Conservation (phyloP, 2,329 filamentous ascomycete genomes). For the Penicillium palitans region DNA sequence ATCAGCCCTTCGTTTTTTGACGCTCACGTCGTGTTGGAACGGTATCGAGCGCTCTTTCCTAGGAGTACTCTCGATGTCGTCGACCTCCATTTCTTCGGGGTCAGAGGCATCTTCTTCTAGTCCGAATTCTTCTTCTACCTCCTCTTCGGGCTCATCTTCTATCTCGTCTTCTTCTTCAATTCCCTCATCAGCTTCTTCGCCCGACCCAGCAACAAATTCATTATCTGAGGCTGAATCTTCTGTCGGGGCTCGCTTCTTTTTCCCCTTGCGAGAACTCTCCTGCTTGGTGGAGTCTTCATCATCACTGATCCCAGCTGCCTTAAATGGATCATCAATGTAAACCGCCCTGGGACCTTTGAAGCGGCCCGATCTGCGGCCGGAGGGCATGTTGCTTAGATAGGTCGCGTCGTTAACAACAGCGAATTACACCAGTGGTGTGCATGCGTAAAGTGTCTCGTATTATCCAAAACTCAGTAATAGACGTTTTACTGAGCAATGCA, state of each 20-base stretch:
- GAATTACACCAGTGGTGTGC: not conserved
- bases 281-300: slow-evolving; percentile 26
- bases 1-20: slow-evolving; percentile 22
- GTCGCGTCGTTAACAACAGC: not conserved
- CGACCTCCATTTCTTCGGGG: slow-evolving; percentile 21
- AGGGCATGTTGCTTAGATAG: slow-evolving; percentile 24
- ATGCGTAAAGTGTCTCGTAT: not conserved
- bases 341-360: slow-evolving; percentile 31
- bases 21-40: not conserved
- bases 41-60: slow-evolving; percentile 11
- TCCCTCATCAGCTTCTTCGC: slow-evolving; percentile 21
- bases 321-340: slow-evolving; percentile 41
- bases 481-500: not conserved
- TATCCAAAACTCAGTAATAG: not conserved
- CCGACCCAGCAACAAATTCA: slow-evolving; percentile 33
- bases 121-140: slow-evolving; percentile 19
- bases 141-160: slow-evolving; percentile 24
- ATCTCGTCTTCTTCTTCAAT: slow-evolving; percentile 10
- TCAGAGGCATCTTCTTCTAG: slow-evolving; percentile 22
- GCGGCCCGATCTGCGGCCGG: slow-evolving; percentile 38
- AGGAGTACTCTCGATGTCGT: not conserved
- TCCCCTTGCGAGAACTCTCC: slow-evolving; percentile 11
- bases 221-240: slow-evolving; percentile 35
- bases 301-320: slow-evolving; percentile 35
- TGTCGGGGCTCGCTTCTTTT: slow-evolving; percentile 15